Base-by-base conservation (phyloP, 148 eudicot species). In the Hydrangea macrophylla region DNA sequence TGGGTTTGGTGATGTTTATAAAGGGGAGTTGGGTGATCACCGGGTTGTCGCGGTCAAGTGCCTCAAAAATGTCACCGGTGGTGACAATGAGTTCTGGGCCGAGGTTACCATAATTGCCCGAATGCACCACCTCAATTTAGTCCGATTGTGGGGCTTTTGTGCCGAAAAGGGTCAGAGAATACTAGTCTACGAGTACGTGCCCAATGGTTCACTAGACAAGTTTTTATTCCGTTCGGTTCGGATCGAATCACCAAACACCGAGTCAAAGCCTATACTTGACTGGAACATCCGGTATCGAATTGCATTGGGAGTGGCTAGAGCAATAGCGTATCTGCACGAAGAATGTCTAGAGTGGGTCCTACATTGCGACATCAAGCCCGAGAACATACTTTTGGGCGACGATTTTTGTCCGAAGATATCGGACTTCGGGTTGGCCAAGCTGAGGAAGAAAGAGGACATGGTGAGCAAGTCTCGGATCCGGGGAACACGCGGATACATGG, bases 91-190 rank as follows among this genome's bases (percentile, higher is more conserved):
- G 60, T 92, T 92, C 58, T 89, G 97, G 96, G 92, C 86, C 0
- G 96, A 92, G 80, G 96, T 92, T 67, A 92, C 96, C 0, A 89
- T 85, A 40, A 92, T 92, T 53, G 96, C 97, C 2, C 84, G 97
- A 7, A 92, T 92, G 96, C 97, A 92, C 73, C 97, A 92, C 69
- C 85, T 92, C 23, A 92, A 92, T 63, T 77, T 92, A 81, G 95
- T 92, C 7, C 75, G 96, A 2, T 59, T 92, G 30, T 89, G 97
- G 97, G 97, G 97, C 0, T 92, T 89, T 64, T 92, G 97, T 60
- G 88, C 90, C 59, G 97, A 92, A 53, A 92, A 89, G 75, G 89
- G 92, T 13, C 65, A 68, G 2, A 78, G 97, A 35, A 85, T 89
- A 48, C 81, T 92, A 31, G 80, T 92, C 20, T 88, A 89, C 55